Conservation (phyloP, 75 land plant genomes). For the Azolla pinnata region DNA sequence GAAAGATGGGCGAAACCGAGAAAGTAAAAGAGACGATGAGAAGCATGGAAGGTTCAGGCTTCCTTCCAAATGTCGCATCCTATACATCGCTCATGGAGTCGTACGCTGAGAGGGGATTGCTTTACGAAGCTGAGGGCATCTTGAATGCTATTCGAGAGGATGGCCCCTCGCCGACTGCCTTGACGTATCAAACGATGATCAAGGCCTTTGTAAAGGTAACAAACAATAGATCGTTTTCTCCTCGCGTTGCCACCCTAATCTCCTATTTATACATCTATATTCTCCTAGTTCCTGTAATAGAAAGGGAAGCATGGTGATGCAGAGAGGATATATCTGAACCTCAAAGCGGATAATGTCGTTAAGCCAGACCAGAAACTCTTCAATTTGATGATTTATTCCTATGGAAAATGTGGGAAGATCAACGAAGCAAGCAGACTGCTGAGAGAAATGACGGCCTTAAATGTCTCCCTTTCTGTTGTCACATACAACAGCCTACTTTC, state of each 20-base stretch:
- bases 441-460: constrained; percentile 54
- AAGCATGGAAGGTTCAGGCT: constrained; percentile 58
- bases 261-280: too few species aligned
- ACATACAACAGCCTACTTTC: constrained; percentile 90
- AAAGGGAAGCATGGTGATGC: constrained; percentile 63
- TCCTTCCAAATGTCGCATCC: constrained; percentile 52
- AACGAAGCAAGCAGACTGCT: constrained; percentile 56
- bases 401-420: constrained; percentile 66
- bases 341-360: constrained; percentile 43
- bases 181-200: constrained; percentile 87
- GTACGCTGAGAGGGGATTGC: constrained; percentile 62
- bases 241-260: too few species aligned
- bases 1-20: constrained; percentile 63
- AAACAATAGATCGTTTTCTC: too few species aligned
- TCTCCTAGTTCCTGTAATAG: constrained; percentile 22
- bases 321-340: constrained; percentile 52
- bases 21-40: constrained; percentile 50
- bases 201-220: constrained; percentile 71
- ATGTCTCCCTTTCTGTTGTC: constrained; percentile 54
- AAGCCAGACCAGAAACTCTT: constrained; percentile 89
- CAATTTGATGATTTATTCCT: constrained; percentile 89
- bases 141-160: constrained; percentile 58
- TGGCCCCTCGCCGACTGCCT: constrained; percentile 79
- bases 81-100: constrained; percentile 89
- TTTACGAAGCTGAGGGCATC: constrained; percentile 63